A percentile compares a stretch with the other conserved stretches of the same genome.
Evolutionary conservation across 2,329 filamentous ascomycete genomes (phyloP).

Genomic region (Aspergillus uvarum): DNA sequence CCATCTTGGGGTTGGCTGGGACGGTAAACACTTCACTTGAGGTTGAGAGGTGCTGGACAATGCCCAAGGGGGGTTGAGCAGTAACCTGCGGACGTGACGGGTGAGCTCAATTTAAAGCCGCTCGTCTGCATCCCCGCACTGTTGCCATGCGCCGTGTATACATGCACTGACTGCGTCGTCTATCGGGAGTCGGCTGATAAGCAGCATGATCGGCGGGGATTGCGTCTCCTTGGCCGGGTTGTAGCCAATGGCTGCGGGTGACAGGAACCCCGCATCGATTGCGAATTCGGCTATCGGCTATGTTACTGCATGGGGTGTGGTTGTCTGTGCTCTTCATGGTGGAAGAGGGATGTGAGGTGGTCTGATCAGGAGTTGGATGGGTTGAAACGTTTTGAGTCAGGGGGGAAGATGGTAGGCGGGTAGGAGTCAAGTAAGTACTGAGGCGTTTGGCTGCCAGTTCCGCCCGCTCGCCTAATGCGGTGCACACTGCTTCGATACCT

Average conservation of each 20-base stretch:
- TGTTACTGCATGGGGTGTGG: not conserved
- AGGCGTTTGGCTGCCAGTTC: too few relatives aligned
- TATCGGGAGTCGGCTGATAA: not conserved
- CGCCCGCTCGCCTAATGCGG: too few relatives aligned
- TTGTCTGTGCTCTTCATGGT: not conserved
- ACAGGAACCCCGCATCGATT: not conserved
- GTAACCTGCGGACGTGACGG: not conserved
- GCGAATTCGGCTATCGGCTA: not conserved
- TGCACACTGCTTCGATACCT: too few relatives aligned
- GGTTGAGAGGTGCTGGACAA: too few relatives aligned
- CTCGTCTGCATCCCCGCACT: too few relatives aligned
- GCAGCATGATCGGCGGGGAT: not conserved
- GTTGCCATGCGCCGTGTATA: not conserved
- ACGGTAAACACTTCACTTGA: too few relatives aligned
- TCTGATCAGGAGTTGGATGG: not conserved
- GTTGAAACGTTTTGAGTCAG: too few relatives aligned
- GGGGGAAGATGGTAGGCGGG: too few relatives aligned
- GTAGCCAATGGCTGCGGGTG: not conserved
- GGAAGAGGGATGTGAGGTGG: not conserved
- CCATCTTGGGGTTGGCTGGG: constrained; percentile 17
- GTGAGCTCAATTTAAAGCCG: too few relatives aligned
- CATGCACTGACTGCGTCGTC: not conserved
- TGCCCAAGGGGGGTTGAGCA: not conserved
- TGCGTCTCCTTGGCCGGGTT: not conserved
- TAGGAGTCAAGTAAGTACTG: too few relatives aligned